These are phyloP conservation scores for Dendrobium catenatum DNA, from an alignment of 106 monocot species.

Conservation along the genomic window DNA sequence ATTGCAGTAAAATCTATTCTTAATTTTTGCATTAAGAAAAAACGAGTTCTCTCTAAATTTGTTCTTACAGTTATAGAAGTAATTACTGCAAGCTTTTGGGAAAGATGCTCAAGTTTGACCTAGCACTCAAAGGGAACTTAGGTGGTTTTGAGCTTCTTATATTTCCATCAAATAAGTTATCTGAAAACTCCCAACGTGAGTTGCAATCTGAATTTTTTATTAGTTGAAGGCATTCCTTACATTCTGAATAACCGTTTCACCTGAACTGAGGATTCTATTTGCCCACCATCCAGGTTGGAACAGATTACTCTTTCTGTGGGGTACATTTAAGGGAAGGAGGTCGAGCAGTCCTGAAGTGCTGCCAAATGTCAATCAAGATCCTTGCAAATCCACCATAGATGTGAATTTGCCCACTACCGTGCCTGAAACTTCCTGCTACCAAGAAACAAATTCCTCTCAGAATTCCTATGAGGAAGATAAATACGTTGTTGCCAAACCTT, in stretches of 20 bases:
- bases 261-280: background rate
- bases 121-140: conserved; percentile 71
- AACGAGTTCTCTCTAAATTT: background rate
- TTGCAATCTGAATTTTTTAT: conserved; percentile 5
- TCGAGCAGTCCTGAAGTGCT: conserved; percentile 12
- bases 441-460: conserved; percentile 14
- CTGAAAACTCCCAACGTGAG: conserved; percentile 74
- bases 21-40: background rate
- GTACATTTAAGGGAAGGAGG: conserved; percentile 55
- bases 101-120: conserved; percentile 70
- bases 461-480: background rate
- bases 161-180: conserved; percentile 73
- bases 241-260: background rate
- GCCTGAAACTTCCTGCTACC: conserved; percentile 7
- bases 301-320: conserved; percentile 81
- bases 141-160: conserved; percentile 73
- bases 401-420: background rate
- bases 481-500: background rate
- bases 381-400: conserved; percentile 12
- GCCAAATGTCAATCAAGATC: conserved; percentile 10
- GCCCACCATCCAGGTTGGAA: conserved; percentile 42
- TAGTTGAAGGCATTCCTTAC: background rate
- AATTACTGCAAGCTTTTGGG: conserved; percentile 70
- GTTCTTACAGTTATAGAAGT: conserved; percentile 58
- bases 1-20: background rate